These are phyloP conservation scores for Allium fistulosum DNA, from an alignment of 106 monocot genomes.

Conservation along the genomic window DNA sequence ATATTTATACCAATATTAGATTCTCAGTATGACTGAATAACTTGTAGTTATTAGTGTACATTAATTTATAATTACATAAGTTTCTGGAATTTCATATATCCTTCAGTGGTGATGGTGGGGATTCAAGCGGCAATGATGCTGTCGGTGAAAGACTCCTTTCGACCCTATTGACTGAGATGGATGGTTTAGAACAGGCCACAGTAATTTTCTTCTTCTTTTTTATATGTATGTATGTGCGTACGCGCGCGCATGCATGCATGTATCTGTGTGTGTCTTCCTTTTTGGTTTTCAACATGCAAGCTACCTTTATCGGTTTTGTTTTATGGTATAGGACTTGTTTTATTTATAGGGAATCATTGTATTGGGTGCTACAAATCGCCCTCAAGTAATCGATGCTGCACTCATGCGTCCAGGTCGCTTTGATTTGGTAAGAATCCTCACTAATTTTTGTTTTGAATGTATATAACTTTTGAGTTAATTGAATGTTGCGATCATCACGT, in stretches of 20 bases:
- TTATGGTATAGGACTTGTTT: background rate
- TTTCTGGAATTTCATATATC: background rate
- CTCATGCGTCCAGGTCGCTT: constrained; percentile 95
- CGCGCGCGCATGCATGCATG: no score
- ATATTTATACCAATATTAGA: no score
- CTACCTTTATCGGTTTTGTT: background rate
- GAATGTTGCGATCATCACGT: background rate
- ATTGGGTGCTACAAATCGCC: constrained; percentile 92
- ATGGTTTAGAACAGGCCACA: constrained; percentile 72
- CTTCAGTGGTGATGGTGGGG: constrained; percentile 35
- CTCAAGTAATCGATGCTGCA: constrained; percentile 87
- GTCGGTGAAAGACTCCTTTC: constrained; percentile 94
- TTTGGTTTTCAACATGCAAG: no score
- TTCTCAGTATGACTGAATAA: no score
- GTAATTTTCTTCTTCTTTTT: constrained; percentile 20
- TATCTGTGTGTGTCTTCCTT: no score
- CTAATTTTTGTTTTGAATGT: background rate
- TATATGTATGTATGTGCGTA: no score
- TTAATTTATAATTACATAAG: no score
- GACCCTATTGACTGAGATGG: constrained; percentile 92
- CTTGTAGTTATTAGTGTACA: no score
- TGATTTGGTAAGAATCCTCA: constrained; percentile 35
- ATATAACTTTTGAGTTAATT: background rate
- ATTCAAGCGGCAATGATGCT: constrained; percentile 38
- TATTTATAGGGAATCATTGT: constrained; percentile 83